Conservation (phyloP, 768 basidiomycete genomes). For the Tulasnella calospora region DNA sequence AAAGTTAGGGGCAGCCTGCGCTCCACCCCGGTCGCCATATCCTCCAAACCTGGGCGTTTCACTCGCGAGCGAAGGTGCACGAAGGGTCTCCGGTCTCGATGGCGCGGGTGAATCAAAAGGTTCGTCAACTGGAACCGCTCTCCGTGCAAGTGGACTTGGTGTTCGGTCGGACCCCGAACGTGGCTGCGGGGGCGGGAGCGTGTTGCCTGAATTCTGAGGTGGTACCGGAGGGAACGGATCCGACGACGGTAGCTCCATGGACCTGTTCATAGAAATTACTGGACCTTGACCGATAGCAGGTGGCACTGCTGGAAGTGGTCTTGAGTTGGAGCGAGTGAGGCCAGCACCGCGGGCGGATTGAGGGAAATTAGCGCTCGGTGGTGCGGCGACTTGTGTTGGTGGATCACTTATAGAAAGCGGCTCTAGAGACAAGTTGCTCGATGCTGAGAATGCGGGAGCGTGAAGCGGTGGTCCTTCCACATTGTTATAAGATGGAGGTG, state of each 20-base stretch:
- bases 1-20: background rate
- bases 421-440: background rate
- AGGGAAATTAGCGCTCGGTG: background rate
- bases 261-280: background rate
- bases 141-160: background rate
- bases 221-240: background rate
- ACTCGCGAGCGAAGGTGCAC: background rate
- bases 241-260: background rate
- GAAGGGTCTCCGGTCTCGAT: background rate
- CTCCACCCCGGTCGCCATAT: background rate
- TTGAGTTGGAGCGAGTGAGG: background rate
- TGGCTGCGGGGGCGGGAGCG: background rate
- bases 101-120: background rate
- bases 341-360: background rate
- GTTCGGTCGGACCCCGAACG: background rate
- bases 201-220: background rate
- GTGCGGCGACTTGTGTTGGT: background rate
- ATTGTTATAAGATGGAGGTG: background rate
- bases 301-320: background rate
- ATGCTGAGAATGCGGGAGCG: too few species aligned
- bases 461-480: too few species aligned
- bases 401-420: background rate
- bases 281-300: background rate
- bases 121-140: background rate
- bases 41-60: background rate